phyloP scores from a whole-genome alignment of 1,284 basidiomycete genomes.

The Rhodotorula sp. region DNA sequence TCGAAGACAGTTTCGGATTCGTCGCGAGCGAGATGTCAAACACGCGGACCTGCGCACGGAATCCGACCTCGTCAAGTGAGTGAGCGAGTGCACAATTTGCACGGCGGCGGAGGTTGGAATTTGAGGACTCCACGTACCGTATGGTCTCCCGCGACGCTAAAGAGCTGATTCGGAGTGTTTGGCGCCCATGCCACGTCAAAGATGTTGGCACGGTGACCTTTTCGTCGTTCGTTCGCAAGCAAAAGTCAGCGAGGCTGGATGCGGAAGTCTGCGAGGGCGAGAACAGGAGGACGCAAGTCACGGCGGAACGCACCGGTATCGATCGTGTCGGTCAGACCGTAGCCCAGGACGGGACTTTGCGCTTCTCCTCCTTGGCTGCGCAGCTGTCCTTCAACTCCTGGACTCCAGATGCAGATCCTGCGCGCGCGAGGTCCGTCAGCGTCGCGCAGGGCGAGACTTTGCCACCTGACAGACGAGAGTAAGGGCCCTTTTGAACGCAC shows the following conservation, averaged over 20 bases:
- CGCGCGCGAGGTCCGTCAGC: background rate
- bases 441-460: no score
- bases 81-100: background rate
- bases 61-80: background rate
- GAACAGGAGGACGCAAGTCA: background rate
- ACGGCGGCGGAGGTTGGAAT: no score
- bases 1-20: conserved; percentile 8
- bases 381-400: conserved; percentile 22
- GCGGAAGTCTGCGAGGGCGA: no score
- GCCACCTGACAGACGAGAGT: background rate
- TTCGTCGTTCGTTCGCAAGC: background rate
- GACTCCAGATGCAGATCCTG: conserved; percentile 44
- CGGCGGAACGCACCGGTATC: conserved; percentile 16
- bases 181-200: conserved; percentile 84
- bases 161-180: conserved; percentile 45
- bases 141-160: conserved; percentile 36
- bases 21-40: conserved; percentile 61
- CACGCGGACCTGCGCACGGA: conserved; percentile 64
- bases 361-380: background rate
- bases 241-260: background rate
- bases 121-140: no score
- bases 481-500: conserved; percentile 8
- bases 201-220: conserved; percentile 82
- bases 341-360: background rate
- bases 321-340: conserved; percentile 26